Conservation (phyloP, 371 early-diverging fungal species). For the Mucor indicus region DNA sequence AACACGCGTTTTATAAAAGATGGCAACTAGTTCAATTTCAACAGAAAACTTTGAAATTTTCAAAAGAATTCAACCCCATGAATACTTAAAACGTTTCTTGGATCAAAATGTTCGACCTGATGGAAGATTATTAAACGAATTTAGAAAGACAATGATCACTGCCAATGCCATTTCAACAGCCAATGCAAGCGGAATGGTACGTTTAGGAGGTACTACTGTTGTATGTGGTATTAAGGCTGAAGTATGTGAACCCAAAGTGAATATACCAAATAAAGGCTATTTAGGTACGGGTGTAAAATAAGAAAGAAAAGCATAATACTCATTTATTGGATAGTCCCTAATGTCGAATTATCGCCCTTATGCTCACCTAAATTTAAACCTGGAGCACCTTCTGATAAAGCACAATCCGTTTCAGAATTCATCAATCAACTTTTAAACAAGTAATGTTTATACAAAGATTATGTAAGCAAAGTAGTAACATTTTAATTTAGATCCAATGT, state of each 20-base stretch:
- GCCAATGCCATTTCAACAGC: conserved; percentile 79
- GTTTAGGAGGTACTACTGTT: conserved; percentile 87
- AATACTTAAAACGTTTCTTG: conserved; percentile 83
- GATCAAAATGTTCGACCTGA: conserved; percentile 80
- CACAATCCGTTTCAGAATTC: conserved; percentile 82
- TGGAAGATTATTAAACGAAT: conserved; percentile 67
- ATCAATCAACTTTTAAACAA: conserved; percentile 67
- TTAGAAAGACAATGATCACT: conserved; percentile 59
- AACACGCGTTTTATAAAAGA: background rate
- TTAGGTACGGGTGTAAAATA: conserved; percentile 52
- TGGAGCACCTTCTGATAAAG: conserved; percentile 86
- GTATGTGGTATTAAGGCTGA: conserved; percentile 96
- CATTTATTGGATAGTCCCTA: conserved; percentile 62
- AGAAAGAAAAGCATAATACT: background rate
- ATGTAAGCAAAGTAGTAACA: background rate
- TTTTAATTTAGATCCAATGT: conserved; percentile 44
- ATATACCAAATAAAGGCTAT: conserved; percentile 71
- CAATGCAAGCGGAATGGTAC: conserved; percentile 84
- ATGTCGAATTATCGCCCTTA: conserved; percentile 87
- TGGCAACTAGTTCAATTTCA: background rate
- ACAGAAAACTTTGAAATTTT: conserved; percentile 51
- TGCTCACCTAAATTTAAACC: conserved; percentile 80
- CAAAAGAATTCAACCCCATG: conserved; percentile 78
- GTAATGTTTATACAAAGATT: conserved; percentile 26
- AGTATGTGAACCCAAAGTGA: conserved; percentile 78